A percentile compares a stretch with the other conserved stretches of the same genome.
Conservation (phyloP, 2,329 filamentous ascomycete genomes). For the Neopestalotiopsis sp. region DNA sequence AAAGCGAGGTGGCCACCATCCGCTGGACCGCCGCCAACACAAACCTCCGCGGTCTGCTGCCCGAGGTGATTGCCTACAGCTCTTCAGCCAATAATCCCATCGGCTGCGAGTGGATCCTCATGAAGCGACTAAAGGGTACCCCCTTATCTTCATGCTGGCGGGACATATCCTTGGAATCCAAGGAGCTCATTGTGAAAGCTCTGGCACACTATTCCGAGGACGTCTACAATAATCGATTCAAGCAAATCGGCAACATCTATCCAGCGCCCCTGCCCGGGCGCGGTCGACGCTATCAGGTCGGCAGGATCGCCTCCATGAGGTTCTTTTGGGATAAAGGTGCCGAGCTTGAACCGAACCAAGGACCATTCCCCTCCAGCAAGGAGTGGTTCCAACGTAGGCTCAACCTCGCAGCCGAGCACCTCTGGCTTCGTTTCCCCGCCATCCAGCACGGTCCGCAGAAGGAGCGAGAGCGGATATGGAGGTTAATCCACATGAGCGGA, state of each 20-base stretch:
- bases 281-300: slow-evolving; percentile 21
- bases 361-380: slow-evolving; percentile 25
- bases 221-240: slow-evolving; percentile 25
- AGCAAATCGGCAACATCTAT: slow-evolving; percentile 36
- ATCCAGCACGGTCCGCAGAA: background rate
- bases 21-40: slow-evolving; percentile 29
- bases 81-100: slow-evolving; percentile 28
- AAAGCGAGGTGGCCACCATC: slow-evolving; percentile 37
- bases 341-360: slow-evolving; percentile 20
- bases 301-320: slow-evolving; percentile 31
- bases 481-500: slow-evolving; percentile 17
- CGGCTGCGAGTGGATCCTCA: slow-evolving; percentile 38
- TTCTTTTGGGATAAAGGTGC: slow-evolving; percentile 35
- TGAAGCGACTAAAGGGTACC: slow-evolving; percentile 31
- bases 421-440: slow-evolving; percentile 21
- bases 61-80: slow-evolving; percentile 28
- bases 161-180: slow-evolving; percentile 24
- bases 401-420: slow-evolving; percentile 26
- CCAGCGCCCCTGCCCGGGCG: slow-evolving; percentile 11
- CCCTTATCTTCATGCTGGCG: slow-evolving; percentile 34
- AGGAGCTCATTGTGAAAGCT: slow-evolving; percentile 35
- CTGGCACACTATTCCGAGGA: slow-evolving; percentile 30
- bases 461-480: slow-evolving; percentile 14
- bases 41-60: slow-evolving; percentile 27
- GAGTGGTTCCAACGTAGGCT: slow-evolving; percentile 25